These are phyloP conservation scores for Penicillium sp. DNA, from an alignment of 2,329 filamentous ascomycete species.

Conservation along the genomic window DNA sequence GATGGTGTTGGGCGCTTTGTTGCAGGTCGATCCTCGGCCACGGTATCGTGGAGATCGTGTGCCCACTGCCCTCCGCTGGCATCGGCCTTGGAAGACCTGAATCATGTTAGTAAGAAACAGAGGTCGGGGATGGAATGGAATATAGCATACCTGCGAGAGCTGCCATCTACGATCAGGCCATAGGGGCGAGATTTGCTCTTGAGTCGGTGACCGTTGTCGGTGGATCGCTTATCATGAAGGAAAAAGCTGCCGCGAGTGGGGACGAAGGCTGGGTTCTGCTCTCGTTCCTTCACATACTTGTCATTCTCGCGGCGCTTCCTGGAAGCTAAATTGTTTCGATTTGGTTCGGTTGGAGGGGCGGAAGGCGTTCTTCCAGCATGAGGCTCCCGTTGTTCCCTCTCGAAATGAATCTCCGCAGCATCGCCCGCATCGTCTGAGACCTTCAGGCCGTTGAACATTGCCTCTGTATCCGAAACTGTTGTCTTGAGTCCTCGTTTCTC, in stretches of 20 bases:
- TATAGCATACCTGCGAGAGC: constrained; percentile 41
- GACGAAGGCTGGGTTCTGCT: constrained; percentile 88
- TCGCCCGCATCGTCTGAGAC: constrained; percentile 41
- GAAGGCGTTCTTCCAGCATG: constrained; percentile 39
- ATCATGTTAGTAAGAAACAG: constrained; percentile 24
- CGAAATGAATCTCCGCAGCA: constrained; percentile 50
- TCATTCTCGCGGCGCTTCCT: constrained; percentile 81
- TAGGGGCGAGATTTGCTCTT: constrained; percentile 56
- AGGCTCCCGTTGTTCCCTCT: constrained; percentile 34
- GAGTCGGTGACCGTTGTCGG: constrained; percentile 74
- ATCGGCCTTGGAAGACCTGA: constrained; percentile 45
- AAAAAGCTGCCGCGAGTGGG: constrained; percentile 94
- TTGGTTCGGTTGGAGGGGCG: constrained; percentile 36
- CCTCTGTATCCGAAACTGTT: constrained; percentile 55
- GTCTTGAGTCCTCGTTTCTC: constrained; percentile 35
- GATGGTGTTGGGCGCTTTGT: constrained; percentile 29
- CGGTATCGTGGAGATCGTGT: constrained; percentile 85
- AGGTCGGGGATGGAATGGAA: not conserved
- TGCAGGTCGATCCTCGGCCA: constrained; percentile 42
- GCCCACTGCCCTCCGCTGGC: constrained; percentile 76
- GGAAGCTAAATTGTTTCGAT: constrained; percentile 61
- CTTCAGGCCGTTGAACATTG: constrained; percentile 59
- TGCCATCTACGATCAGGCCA: constrained; percentile 47
- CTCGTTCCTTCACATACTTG: constrained; percentile 81
- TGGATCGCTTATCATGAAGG: constrained; percentile 88